Conservation (phyloP, 371 early-diverging fungal species). For the Chytridium lagenaria region DNA sequence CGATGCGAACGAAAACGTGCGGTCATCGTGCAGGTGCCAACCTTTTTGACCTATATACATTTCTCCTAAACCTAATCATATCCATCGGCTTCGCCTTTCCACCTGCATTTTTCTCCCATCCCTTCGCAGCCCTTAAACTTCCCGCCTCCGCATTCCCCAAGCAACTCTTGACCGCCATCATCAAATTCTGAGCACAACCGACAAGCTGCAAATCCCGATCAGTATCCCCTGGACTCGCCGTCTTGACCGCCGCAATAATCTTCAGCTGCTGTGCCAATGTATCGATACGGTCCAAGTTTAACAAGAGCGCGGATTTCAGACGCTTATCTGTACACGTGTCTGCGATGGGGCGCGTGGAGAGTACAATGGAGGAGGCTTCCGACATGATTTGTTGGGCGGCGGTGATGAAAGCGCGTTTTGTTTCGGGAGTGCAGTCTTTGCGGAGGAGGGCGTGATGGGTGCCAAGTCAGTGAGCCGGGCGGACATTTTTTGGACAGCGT, state of each 20-base stretch:
- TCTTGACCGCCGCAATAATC: slow-evolving; percentile 61
- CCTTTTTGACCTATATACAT: slow-evolving; percentile 14
- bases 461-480: slow-evolving; percentile 44
- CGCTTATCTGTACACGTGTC: slow-evolving; percentile 50
- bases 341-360: slow-evolving; percentile 34
- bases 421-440: slow-evolving; percentile 29
- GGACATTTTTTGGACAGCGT: slow-evolving; percentile 41
- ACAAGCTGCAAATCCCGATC: slow-evolving; percentile 54
- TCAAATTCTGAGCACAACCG: slow-evolving; percentile 52
- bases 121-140: slow-evolving; percentile 34
- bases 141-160: slow-evolving; percentile 50
- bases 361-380: slow-evolving; percentile 34
- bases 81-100: neutral
- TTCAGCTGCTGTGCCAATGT: slow-evolving; percentile 57
- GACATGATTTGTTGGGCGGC: slow-evolving; percentile 46
- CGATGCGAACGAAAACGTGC: too few species aligned
- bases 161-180: slow-evolving; percentile 44
- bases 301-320: slow-evolving; percentile 38
- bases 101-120: neutral
- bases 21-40: slow-evolving; percentile 5
- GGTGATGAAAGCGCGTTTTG: slow-evolving; percentile 52
- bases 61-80: slow-evolving; percentile 13
- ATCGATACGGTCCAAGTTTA: slow-evolving; percentile 40
- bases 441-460: slow-evolving; percentile 29
- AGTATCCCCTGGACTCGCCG: slow-evolving; percentile 46